phyloP scores from a whole-genome alignment of 2,329 filamentous ascomycete genomes.

The Rutstroemia sp. region DNA sequence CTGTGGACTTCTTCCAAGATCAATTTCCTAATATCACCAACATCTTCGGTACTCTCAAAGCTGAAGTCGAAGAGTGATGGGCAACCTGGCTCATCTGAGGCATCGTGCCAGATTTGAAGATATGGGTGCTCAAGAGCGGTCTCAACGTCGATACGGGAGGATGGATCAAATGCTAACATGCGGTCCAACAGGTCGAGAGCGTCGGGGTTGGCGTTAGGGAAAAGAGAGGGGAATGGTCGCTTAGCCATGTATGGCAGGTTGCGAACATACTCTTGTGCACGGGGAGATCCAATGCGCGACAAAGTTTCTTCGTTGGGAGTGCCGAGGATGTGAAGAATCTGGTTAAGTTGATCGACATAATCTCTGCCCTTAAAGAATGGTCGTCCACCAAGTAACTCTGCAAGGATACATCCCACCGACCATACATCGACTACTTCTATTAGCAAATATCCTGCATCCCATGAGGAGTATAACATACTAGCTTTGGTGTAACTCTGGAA shows the following conservation, averaged over 20 bases:
- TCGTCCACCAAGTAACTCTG: constrained; percentile 88
- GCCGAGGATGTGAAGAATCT: constrained; percentile 95
- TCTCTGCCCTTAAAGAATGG: constrained; percentile 99
- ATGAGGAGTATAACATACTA: constrained; percentile 58
- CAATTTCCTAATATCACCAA: constrained; percentile 92
- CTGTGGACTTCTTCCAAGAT: constrained; percentile 89
- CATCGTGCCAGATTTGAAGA: constrained; percentile 92
- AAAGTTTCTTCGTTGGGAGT: constrained; percentile 95
- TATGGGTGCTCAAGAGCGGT: constrained; percentile 94
- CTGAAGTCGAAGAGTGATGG: constrained; percentile 95
- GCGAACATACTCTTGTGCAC: constrained; percentile 96
- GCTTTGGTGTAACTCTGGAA: constrained; percentile 99
- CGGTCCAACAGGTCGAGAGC: constrained; percentile 91
- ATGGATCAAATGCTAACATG: constrained; percentile 97
- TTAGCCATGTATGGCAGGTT: constrained; percentile 95
- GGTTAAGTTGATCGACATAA: constrained; percentile 98
- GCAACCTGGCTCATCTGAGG: constrained; percentile 89
- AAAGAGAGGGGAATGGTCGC: constrained; percentile 79
- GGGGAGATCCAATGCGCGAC: constrained; percentile 84
- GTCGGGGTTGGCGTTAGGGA: constrained; percentile 92
- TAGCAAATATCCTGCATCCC: constrained; percentile 6
- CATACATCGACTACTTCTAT: constrained; percentile 80
- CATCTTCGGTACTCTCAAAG: constrained; percentile 95
- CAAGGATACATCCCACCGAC: constrained; percentile 97
- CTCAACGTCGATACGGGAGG: constrained; percentile 87